These are phyloP conservation scores for Mrakia frigida DNA, from an alignment of 768 basidiomycete species.

Conservation along the genomic window DNA sequence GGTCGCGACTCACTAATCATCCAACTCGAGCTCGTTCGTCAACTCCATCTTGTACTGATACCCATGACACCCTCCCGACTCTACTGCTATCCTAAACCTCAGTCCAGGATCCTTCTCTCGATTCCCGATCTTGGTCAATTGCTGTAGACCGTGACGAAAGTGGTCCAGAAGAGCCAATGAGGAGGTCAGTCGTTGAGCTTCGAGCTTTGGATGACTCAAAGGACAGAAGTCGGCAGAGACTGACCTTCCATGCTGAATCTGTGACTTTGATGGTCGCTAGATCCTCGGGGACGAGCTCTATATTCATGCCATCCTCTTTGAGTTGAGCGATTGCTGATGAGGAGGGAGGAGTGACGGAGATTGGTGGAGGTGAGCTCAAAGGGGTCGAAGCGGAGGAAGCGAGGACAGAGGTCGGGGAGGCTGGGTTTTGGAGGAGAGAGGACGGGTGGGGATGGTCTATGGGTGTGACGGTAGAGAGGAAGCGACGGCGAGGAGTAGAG, in stretches of 20 bases:
- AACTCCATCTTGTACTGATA: conserved; percentile 93
- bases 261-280: conserved; percentile 21
- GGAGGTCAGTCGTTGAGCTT: not conserved
- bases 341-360: conserved; percentile 10
- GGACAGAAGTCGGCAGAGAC: not conserved
- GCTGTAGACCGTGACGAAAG: conserved; percentile 50
- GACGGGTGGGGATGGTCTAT: not conserved
- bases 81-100: conserved; percentile 62
- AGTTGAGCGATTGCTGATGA: not conserved
- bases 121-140: conserved; percentile 66
- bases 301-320: conserved; percentile 19
- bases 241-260: conserved; percentile 17
- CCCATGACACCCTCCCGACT: conserved; percentile 94
- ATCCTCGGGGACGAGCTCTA: conserved; percentile 17
- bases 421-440: not conserved
- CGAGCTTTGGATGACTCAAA: not conserved
- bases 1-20: conserved; percentile 70
- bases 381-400: not conserved
- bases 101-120: conserved; percentile 55
- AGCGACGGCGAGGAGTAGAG: not conserved
- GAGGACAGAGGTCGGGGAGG: not conserved
- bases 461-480: not conserved
- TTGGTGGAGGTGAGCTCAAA: not conserved
- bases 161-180: not conserved
- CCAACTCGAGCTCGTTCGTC: conserved; percentile 56